phyloP scores from a whole-genome alignment of 2,329 filamentous ascomycete species.

The Colletotrichum musicola region DNA sequence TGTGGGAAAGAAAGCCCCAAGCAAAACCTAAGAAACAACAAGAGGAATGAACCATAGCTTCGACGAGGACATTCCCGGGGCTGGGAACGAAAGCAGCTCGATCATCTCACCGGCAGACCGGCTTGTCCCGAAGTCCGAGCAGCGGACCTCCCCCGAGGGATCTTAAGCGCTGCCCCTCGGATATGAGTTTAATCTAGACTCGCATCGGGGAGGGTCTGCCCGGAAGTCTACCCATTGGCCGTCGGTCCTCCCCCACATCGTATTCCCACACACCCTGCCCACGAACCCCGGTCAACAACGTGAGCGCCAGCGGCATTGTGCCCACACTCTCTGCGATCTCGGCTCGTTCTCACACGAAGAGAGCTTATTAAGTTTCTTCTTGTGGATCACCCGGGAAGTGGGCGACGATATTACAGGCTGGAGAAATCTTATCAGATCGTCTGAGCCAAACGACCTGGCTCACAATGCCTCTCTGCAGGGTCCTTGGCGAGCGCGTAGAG shows the following conservation, averaged over 20 bases:
- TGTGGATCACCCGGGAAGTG: neutral
- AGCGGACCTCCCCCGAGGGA: neutral
- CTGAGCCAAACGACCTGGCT: neutral
- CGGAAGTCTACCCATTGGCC: neutral
- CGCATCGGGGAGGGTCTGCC: neutral
- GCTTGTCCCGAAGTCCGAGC: neutral
- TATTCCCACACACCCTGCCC: neutral
- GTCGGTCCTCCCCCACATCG: slow-evolving; percentile 6
- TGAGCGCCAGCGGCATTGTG: neutral
- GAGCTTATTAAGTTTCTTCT: neutral
- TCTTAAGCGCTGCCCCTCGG: neutral
- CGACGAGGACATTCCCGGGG: neutral
- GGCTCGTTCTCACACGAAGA: neutral
- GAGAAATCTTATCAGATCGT: slow-evolving; percentile 16
- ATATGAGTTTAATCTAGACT: slow-evolving; percentile 5
- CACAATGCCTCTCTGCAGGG: neutral
- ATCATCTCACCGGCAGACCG: neutral
- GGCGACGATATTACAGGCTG: neutral
- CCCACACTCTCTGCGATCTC: neutral
- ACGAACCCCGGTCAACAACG: neutral
- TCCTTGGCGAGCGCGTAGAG: neutral
- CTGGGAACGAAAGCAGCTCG: neutral
- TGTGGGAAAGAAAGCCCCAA: too few species aligned
- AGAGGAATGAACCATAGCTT: too few species aligned
- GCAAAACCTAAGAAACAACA: too few species aligned